phyloP scores from a whole-genome alignment of 495 filamentous ascomycete species.

The Xylaria intraflava region DNA sequence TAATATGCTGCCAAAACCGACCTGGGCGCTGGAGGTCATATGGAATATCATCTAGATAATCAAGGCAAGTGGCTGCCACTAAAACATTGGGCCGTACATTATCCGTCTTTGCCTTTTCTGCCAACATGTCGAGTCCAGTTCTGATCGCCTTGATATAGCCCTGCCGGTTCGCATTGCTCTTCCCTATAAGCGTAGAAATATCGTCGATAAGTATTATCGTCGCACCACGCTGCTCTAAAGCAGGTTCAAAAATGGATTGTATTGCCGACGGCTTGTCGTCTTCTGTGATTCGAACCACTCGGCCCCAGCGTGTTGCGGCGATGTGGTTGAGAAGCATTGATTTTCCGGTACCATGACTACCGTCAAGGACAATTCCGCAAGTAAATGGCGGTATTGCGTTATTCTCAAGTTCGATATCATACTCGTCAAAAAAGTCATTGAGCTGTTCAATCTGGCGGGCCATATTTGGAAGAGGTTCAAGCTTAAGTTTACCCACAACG shows the following conservation, averaged over 20 bases:
- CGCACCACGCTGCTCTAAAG: constrained; percentile 57
- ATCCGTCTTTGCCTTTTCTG: constrained; percentile 26
- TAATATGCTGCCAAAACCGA: constrained; percentile 64
- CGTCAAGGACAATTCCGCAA: constrained; percentile 67
- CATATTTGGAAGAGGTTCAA: constrained; percentile 55
- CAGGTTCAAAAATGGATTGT: constrained; percentile 64
- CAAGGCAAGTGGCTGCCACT: constrained; percentile 67
- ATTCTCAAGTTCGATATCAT: constrained; percentile 38
- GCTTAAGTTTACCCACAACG: constrained; percentile 30
- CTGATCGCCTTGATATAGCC: constrained; percentile 44
- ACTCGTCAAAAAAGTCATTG: constrained; percentile 59
- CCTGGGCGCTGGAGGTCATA: constrained; percentile 59
- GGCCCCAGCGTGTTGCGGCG: constrained; percentile 61
- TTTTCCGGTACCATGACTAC: constrained; percentile 79
- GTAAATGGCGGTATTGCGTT: constrained; percentile 28
- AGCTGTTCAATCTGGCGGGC: constrained; percentile 55
- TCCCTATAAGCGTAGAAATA: constrained; percentile 67
- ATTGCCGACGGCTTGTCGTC: constrained; percentile 53
- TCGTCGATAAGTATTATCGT: constrained; percentile 80
- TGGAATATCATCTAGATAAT: constrained; percentile 69
- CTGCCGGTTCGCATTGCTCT: constrained; percentile 45
- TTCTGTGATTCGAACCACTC: constrained; percentile 53
- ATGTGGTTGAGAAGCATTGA: constrained; percentile 61
- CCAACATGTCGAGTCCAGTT: constrained; percentile 47
- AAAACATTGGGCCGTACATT: constrained; percentile 43